A percentile compares a stretch with the other conserved stretches of the same genome.
Evolutionary conservation across 2,329 filamentous ascomycete genomes (phyloP).

Genomic region (Rhexocercosporidium sp.): DNA sequence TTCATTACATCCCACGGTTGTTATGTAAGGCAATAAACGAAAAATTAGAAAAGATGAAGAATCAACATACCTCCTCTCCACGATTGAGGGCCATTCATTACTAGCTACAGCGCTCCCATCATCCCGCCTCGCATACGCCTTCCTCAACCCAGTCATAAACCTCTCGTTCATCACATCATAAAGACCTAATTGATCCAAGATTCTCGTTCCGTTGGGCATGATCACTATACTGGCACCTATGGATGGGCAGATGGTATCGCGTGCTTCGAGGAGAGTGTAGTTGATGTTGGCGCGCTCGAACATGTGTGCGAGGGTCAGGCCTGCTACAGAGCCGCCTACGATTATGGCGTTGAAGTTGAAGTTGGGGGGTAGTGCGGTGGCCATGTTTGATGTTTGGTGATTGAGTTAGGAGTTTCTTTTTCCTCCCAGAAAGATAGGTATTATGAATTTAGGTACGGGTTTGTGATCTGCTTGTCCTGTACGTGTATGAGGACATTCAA

Average conservation of each 20-base stretch:
- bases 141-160: conserved; percentile 24
- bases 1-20: neutral
- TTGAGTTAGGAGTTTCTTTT: neutral
- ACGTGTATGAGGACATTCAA: neutral
- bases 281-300: conserved; percentile 30
- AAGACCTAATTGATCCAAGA: conserved; percentile 58
- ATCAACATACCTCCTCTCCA: conserved; percentile 27
- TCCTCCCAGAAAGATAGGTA: neutral
- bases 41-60: too few relatives aligned
- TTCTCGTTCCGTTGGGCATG: conserved; percentile 48
- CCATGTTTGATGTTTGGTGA: neutral
- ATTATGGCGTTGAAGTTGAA: conserved; percentile 32
- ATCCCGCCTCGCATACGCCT: conserved; percentile 12
- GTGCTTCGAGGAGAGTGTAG: conserved; percentile 35
- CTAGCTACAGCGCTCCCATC: conserved; percentile 20
- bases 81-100: neutral
- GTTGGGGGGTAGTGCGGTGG: neutral
- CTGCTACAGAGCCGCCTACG: conserved; percentile 33
- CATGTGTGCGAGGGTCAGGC: conserved; percentile 34
- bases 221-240: conserved; percentile 35
- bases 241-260: conserved; percentile 28
- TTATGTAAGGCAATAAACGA: neutral
- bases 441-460: neutral
- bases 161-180: conserved; percentile 26
- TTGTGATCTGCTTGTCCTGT: neutral